phyloP scores from a whole-genome alignment of 1,139 yeast species.

The Saccharomycopsis phalli region DNA sequence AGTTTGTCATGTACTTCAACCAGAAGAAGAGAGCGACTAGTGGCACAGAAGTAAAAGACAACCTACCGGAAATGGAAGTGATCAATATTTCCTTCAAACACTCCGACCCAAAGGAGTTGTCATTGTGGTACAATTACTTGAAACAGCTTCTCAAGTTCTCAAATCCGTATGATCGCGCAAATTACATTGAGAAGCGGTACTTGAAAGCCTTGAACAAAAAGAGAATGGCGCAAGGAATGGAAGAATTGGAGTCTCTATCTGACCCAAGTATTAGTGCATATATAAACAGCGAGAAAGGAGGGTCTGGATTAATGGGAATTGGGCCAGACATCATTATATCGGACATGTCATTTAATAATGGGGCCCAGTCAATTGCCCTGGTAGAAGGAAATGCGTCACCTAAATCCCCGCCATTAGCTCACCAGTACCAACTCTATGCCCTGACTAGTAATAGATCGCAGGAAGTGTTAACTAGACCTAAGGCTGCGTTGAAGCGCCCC shows the following conservation, averaged over 20 bases:
- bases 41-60: too few species aligned
- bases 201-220: slow-evolving; percentile 7
- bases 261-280: background rate
- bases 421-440: background rate
- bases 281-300: background rate
- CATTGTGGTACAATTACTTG: slow-evolving; percentile 39
- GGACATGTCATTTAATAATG: background rate
- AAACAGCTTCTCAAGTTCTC: slow-evolving; percentile 32
- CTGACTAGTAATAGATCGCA: background rate
- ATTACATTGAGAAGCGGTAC: slow-evolving; percentile 26
- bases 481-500: slow-evolving; percentile 6
- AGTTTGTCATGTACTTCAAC: slow-evolving; percentile 10
- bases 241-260: background rate
- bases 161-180: slow-evolving; percentile 28
- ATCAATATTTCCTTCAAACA: slow-evolving; percentile 28
- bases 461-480: background rate
- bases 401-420: background rate
- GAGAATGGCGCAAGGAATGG: background rate
- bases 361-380: too few species aligned
- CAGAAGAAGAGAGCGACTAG: slow-evolving; percentile 4
- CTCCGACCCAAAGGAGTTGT: slow-evolving; percentile 30
- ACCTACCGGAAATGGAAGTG: slow-evolving; percentile 24
- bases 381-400: too few species aligned
- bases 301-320: slow-evolving; percentile 1
- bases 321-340: slow-evolving; percentile 12